Evolutionary conservation across 2,329 filamentous ascomycete species (phyloP).

Genomic region (Fusarium sp.): DNA sequence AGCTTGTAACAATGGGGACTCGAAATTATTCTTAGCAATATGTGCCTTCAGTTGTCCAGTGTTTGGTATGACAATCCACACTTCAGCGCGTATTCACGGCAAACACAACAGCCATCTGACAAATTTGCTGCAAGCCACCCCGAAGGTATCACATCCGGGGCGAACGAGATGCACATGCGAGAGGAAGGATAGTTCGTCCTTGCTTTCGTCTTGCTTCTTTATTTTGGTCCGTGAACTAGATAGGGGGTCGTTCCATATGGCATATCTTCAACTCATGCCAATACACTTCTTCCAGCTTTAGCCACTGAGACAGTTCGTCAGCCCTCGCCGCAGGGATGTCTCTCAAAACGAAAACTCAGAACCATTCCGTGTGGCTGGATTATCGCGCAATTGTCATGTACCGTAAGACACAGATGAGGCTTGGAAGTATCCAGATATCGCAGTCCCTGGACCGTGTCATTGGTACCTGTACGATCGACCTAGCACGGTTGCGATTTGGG

Average conservation of each 20-base stretch:
- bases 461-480: slow-evolving; percentile 19
- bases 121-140: slow-evolving; percentile 38
- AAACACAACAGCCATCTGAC: slow-evolving; percentile 32
- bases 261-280: slow-evolving; percentile 14
- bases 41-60: slow-evolving; percentile 1
- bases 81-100: slow-evolving; percentile 21
- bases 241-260: not conserved
- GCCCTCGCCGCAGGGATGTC: slow-evolving; percentile 9
- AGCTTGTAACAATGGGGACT: slow-evolving; percentile 1
- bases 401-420: slow-evolving; percentile 20
- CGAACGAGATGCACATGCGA: slow-evolving; percentile 9
- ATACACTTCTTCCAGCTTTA: slow-evolving; percentile 15
- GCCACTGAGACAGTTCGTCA: slow-evolving; percentile 14
- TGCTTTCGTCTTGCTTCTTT: not conserved
- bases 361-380: slow-evolving; percentile 13
- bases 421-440: slow-evolving; percentile 1
- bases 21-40: slow-evolving; percentile 28
- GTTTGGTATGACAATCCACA: slow-evolving; percentile 1
- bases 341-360: not conserved
- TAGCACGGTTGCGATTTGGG: not conserved
- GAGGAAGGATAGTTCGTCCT: slow-evolving; percentile 7
- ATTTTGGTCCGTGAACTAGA: not conserved
- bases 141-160: slow-evolving; percentile 28
- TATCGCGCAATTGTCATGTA: slow-evolving; percentile 1
- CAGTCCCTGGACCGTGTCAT: not conserved